A percentile compares a stretch with the other conserved stretches of the same genome.
Evolutionary conservation across 345 rosid genomes (phyloP).

Genomic region (Toxicodendron radicans): DNA sequence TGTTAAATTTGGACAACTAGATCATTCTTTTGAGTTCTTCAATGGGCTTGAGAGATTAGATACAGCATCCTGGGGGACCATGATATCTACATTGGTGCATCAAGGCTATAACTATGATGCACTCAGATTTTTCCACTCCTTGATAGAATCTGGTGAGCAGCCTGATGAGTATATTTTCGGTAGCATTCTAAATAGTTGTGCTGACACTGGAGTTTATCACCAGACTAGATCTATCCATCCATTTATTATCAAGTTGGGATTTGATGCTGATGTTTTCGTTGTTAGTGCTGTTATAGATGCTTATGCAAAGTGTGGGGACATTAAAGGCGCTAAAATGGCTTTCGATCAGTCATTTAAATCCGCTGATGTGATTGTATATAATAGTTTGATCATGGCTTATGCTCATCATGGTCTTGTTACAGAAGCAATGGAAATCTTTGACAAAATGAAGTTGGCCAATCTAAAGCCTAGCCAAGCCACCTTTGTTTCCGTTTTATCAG

Average conservation of each 20-base stretch:
- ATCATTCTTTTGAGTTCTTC: slow-evolving; percentile 32
- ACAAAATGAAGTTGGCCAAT: slow-evolving; percentile 31
- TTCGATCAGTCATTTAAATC: slow-evolving; percentile 28
- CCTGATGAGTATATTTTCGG: slow-evolving; percentile 42
- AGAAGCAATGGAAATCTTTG: slow-evolving; percentile 40
- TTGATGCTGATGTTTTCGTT: slow-evolving; percentile 22
- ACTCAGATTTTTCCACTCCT: slow-evolving; percentile 18
- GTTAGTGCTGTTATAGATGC: slow-evolving; percentile 46
- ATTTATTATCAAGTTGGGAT: slow-evolving; percentile 32
- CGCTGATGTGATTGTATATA: slow-evolving; percentile 34
- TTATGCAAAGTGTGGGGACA: slow-evolving; percentile 45
- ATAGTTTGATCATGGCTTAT: slow-evolving; percentile 46
- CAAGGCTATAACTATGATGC: slow-evolving; percentile 32
- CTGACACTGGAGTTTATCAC: slow-evolving; percentile 20
- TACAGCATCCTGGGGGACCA: slow-evolving; percentile 31
- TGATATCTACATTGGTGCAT: slow-evolving; percentile 33
- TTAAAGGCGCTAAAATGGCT: slow-evolving; percentile 31
- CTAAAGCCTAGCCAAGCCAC: slow-evolving; percentile 38
- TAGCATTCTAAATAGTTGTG: slow-evolving; percentile 36
- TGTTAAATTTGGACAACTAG: slow-evolving; percentile 20
- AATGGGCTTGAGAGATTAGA: slow-evolving; percentile 28
- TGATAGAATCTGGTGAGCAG: slow-evolving; percentile 26
- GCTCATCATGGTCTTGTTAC: slow-evolving; percentile 35
- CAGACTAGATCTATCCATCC: slow-evolving; percentile 36
- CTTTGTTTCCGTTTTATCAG: slow-evolving; percentile 43